A percentile compares a stretch with the other conserved stretches of the same genome.
phyloP scores from a whole-genome alignment of 345 rosid genomes.

The Corchorus olitorius region DNA sequence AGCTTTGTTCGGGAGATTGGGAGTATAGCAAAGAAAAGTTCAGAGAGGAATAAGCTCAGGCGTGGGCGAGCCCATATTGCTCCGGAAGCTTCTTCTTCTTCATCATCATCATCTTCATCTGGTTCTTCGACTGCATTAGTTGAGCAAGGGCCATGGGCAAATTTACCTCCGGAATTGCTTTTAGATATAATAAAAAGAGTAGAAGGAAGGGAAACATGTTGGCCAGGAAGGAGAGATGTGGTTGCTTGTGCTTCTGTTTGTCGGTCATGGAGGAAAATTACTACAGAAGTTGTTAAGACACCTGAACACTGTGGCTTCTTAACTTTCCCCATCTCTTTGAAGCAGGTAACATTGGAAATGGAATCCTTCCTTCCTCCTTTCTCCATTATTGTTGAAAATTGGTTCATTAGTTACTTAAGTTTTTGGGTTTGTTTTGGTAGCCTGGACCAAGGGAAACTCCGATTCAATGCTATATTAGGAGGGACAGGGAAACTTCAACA shows the following conservation, averaged over 20 bases:
- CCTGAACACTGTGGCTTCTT: constrained; percentile 72
- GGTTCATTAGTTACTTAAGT: constrained; percentile 4
- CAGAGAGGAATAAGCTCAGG: constrained; percentile 34
- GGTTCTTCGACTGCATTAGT: constrained; percentile 13
- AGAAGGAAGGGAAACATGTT: constrained; percentile 52
- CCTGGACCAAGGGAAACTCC: constrained; percentile 88
- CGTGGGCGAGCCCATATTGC: constrained; percentile 67
- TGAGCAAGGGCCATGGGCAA: constrained; percentile 67
- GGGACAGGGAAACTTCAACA: constrained; percentile 72
- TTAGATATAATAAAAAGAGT: constrained; percentile 63
- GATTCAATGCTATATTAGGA: constrained; percentile 82
- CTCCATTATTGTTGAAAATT: not conserved
- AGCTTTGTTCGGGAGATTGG: constrained; percentile 53
- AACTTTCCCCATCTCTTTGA: constrained; percentile 83
- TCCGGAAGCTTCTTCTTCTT: constrained; percentile 49
- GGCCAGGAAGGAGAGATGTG: constrained; percentile 86
- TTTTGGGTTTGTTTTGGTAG: constrained; percentile 37
- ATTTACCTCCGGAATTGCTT: constrained; percentile 86
- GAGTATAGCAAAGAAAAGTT: constrained; percentile 33
- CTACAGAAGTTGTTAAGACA: constrained; percentile 60
- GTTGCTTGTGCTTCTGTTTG: constrained; percentile 91
- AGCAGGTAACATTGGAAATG: constrained; percentile 52
- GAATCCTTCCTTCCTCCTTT: not conserved
- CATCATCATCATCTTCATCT: not conserved
- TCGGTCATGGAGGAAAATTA: constrained; percentile 76